phyloP scores from a whole-genome alignment of 1,139 yeast species.

The Candida albicans region DNA sequence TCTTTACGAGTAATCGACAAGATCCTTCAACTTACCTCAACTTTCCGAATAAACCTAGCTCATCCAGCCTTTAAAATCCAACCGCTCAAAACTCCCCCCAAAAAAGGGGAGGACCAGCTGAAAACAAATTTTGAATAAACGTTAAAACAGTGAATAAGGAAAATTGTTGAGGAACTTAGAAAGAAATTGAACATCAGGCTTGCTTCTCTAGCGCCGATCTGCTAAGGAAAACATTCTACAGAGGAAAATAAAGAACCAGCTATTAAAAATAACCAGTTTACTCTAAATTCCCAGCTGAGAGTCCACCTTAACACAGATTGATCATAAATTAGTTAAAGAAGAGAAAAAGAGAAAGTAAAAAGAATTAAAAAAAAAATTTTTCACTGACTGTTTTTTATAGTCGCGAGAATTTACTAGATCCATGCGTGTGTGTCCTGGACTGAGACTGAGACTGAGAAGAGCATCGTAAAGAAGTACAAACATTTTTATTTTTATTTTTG shows the following conservation, averaged over 20 bases:
- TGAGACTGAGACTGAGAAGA: not conserved
- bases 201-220: slow-evolving; percentile 74
- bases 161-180: slow-evolving; percentile 10
- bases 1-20: slow-evolving; percentile 19
- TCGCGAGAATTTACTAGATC: not conserved
- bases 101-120: slow-evolving; percentile 54
- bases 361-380: slow-evolving; percentile 7
- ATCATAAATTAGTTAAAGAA: slow-evolving; percentile 23
- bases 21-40: slow-evolving; percentile 14
- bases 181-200: slow-evolving; percentile 31
- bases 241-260: slow-evolving; percentile 29
- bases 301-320: slow-evolving; percentile 55
- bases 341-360: slow-evolving; percentile 6
- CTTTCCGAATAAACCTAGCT: slow-evolving; percentile 25
- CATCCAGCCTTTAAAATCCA: slow-evolving; percentile 7
- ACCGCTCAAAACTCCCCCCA: slow-evolving; percentile 56
- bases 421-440: slow-evolving; percentile 2
- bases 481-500: not conserved
- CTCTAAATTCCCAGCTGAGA: slow-evolving; percentile 29
- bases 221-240: slow-evolving; percentile 47
- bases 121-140: slow-evolving; percentile 14
- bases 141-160: slow-evolving; percentile 25
- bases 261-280: slow-evolving; percentile 14
- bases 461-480: not conserved
- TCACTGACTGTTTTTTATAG: slow-evolving; percentile 5